A percentile compares a stretch with the other conserved stretches of the same genome.
Evolutionary conservation across 148 eudicot genomes (phyloP).

Genomic region (Silene latifolia): DNA sequence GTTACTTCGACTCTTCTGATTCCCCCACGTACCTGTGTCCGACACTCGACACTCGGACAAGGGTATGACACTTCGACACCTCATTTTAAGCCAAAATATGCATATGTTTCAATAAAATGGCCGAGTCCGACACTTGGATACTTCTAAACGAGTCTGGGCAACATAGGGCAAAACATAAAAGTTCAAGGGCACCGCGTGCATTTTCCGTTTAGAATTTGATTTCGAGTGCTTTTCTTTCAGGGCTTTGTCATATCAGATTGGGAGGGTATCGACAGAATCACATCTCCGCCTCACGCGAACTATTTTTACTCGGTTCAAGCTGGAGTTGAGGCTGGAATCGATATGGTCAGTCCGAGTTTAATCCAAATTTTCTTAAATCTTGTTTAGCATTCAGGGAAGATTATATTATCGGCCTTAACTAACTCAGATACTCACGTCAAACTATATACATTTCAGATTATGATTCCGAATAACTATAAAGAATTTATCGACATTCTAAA

Average conservation of each 20-base stretch:
- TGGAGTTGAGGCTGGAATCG: slow-evolving; percentile 52
- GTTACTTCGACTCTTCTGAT: no score
- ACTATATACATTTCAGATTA: slow-evolving; percentile 30
- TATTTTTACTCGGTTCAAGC: slow-evolving; percentile 60
- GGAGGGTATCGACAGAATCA: slow-evolving; percentile 66
- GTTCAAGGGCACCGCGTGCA: no score
- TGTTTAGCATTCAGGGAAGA: no score
- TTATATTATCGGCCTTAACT: not conserved
- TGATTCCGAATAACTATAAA: slow-evolving; percentile 43
- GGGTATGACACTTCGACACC: no score
- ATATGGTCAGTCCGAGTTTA: slow-evolving; percentile 43
- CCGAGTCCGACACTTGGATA: no score
- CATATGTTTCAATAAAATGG: no score
- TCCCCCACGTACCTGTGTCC: no score
- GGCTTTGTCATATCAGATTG: slow-evolving; percentile 71
- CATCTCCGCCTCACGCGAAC: slow-evolving; percentile 58
- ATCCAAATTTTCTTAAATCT: not conserved
- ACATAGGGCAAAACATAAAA: no score
- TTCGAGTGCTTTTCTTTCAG: slow-evolving; percentile 22
- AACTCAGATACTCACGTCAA: not conserved
- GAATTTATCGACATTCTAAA: slow-evolving; percentile 49
- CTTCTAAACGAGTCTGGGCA: no score
- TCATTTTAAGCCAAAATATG: no score
- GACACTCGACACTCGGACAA: no score
- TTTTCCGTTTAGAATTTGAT: no score